Percentiles rank a stretch among this genome's conserved stretches.
These are phyloP conservation scores for Centella asiatica DNA, from an alignment of 129 eudicot genomes.

Conservation along the genomic window DNA sequence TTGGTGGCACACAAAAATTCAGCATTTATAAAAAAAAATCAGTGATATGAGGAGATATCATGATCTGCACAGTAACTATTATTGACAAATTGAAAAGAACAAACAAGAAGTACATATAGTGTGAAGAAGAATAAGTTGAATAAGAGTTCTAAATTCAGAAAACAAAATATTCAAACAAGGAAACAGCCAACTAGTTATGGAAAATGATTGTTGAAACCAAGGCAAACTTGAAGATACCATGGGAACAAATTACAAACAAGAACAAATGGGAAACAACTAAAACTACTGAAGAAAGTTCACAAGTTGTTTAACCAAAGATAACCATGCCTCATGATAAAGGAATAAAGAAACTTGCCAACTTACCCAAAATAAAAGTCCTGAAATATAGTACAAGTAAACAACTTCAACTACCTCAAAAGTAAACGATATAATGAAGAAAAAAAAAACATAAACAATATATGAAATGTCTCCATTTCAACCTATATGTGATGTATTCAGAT, in stretches of 20 bases:
- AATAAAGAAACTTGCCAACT: not conserved
- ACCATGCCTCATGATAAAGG: constrained; percentile 2
- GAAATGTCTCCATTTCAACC: not conserved
- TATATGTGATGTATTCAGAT: not conserved
- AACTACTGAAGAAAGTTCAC: constrained; percentile 20
- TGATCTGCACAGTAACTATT: too few relatives aligned
- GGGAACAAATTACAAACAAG: constrained; percentile 1
- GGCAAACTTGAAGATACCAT: not conserved
- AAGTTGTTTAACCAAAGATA: constrained; percentile 14
- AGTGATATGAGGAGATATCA: too few relatives aligned
- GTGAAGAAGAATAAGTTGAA: too few relatives aligned
- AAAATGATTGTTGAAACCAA: not conserved
- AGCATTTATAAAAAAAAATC: too few relatives aligned
- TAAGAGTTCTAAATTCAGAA: not conserved
- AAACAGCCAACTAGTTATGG: not conserved
- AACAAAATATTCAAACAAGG: not conserved
- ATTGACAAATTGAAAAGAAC: too few relatives aligned
- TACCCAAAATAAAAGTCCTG: not conserved
- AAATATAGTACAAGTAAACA: not conserved
- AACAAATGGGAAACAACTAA: not conserved
- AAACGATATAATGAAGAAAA: not conserved
- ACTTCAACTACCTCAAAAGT: not conserved
- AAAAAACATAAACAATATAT: not conserved
- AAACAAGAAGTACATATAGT: too few relatives aligned
- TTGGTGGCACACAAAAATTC: too few relatives aligned